Evolutionary conservation across 768 basidiomycete genomes (phyloP), one percentile per base, ranked within the genome.

Genomic region (Auriscalpium vulgare): DNA sequence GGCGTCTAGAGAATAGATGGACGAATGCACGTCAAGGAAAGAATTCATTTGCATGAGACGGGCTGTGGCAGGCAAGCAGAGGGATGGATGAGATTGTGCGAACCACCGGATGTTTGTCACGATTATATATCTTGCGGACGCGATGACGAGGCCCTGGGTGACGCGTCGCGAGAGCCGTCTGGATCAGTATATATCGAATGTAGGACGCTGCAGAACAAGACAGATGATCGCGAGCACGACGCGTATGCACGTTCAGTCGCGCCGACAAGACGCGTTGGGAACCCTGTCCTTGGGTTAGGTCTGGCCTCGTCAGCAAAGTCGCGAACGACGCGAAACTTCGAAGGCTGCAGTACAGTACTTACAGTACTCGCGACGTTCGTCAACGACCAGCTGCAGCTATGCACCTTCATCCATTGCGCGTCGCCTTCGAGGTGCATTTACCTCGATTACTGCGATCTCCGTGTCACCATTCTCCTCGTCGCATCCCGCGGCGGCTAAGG

Each of bases 91-190:
- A 37, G 35, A 51, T 35, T 36, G 10, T 50, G 60, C 60, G 58
- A 56, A 61, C 60, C 60, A 56, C 58, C 47, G 45, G 47, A 23
- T 35, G 50, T n/a, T 59, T 59, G 54, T 40, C 37, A 19, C 37
- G 35, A 13, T 43, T 43, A 43, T 43, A 43, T 43, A 17, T 29
- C 40, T 43, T 17, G 13, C 40, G 17, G 17, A 43, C 17, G 13
- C 17, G 40, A 43, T 43, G 40, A 43, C 40, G 40, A 43, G 40
- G 40, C 40, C 40, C 40, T 43, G 40, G 40, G 40, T 43, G 40
- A 43, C 40, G 40, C 40, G 40, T 43, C 40, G 14, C 40, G 29
- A 29, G 29, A 29, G 29, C 29, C 29, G 29, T 29, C 29, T 29
- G 29, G 29, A 29, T 29, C 29, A 29, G 29, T 29, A 29, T 29